Evolutionary conservation across 2,329 filamentous ascomycete genomes (phyloP).

Genomic region (Trichophyton rubrum): DNA sequence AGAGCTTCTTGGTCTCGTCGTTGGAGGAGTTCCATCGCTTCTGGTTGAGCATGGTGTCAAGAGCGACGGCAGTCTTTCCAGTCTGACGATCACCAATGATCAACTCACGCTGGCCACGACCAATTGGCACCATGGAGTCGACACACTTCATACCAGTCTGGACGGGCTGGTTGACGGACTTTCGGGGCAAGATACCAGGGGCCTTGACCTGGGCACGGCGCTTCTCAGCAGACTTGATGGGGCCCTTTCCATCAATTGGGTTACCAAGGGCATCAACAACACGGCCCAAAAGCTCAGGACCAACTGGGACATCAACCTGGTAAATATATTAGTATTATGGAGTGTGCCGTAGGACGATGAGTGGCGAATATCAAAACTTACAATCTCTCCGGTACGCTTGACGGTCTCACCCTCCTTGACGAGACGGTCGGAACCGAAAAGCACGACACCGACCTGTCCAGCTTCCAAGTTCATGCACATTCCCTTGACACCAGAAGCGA

Average conservation of each 20-base stretch:
- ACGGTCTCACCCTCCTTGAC: conserved; percentile 99
- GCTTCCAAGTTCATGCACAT: conserved; percentile 99
- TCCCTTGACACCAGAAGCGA: conserved; percentile 98
- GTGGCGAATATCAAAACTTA: conserved; percentile 40
- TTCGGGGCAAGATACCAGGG: conserved; percentile 92
- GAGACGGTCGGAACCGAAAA: conserved; percentile 99
- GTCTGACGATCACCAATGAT: conserved; percentile 99
- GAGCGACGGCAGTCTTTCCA: conserved; percentile 96
- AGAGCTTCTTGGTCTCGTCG: conserved; percentile 97
- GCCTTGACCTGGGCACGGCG: conserved; percentile 98
- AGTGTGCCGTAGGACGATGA: not conserved
- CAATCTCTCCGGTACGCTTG: conserved; percentile 99
- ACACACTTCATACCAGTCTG: conserved; percentile 99
- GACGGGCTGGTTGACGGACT: conserved; percentile 94
- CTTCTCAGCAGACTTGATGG: conserved; percentile 80
- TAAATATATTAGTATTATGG: not conserved
- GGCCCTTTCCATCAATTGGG: conserved; percentile 98
- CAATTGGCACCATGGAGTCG: conserved; percentile 99
- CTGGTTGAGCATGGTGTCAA: conserved; percentile 98
- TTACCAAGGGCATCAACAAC: conserved; percentile 97
- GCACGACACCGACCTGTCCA: conserved; percentile 99
- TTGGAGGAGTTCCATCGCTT: conserved; percentile 83
- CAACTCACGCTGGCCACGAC: conserved; percentile 99
- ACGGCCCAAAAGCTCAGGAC: conserved; percentile 85
- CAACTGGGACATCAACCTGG: conserved; percentile 93